Evolutionary conservation across 1,284 basidiomycete genomes (phyloP), one percentile per base, ranked within the genome.

Genomic region (Xerocomus nothofagi): DNA sequence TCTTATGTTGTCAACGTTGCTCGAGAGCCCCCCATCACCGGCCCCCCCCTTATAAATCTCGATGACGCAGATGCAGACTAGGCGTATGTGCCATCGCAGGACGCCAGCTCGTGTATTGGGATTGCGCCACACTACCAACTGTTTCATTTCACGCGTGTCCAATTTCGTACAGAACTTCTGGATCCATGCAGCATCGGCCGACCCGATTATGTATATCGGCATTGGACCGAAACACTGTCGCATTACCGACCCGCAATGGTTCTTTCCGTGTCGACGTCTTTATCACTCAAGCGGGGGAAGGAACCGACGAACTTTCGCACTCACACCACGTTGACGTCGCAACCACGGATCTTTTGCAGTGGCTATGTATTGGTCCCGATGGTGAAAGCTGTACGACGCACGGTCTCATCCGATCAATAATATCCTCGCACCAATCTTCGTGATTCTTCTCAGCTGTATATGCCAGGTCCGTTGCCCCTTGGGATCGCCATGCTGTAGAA

Each of bases 131-230:
- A 23, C 39, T 24, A 20, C 24, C 36, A 24, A 26, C 44, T 23
- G 30, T 34, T 37, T 12, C 14, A 26, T 43, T n/a, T 38, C n/a
- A 14, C 20, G 17, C 20, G 21, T 50, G 26, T 32, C 40, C 24
- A 31, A 42, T 57, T 42, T 42, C 41, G 33, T 44, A 57, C 57
- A 54, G 49, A 58, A 56, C 11, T 26, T 9, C 15, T 15, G 24
- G 10, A 26, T 41, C 23, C 4, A 30, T 26, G 17, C 24, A 17
- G 40, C 11, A 6, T 17, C 24, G 2, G 29, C 27, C 29, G 29
- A 24, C 39, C 39, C 21, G 27, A 44, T 60, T 51, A 46, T 44
- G 43, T 24, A 46, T 20, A 33, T 36, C 14, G 8, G 39, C 40
- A 40, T 38, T 31, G 50, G 34, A 30, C 45, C 24, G 17, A 29